A percentile compares a stretch with the other conserved stretches of the same genome.
Conservation (phyloP, 768 basidiomycete genomes). For the Tricholoma hemisulphureum region DNA sequence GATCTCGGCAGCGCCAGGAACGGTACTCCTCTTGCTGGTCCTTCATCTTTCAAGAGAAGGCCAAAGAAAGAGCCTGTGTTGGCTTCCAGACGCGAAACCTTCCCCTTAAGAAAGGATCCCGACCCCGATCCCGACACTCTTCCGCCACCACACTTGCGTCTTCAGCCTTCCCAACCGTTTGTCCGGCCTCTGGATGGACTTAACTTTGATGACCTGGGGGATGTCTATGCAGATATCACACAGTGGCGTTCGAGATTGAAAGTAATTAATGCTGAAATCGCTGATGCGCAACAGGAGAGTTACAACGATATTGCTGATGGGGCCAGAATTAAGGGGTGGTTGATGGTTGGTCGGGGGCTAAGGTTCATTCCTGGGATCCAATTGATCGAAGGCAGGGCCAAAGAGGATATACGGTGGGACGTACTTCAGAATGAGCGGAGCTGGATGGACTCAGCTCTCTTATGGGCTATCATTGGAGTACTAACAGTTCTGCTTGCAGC, state of each 20-base stretch:
- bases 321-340: constrained; percentile 68
- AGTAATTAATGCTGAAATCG: constrained; percentile 69
- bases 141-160: constrained; percentile 63
- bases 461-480: constrained; percentile 57
- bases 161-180: constrained; percentile 68
- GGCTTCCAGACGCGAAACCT: constrained; percentile 54
- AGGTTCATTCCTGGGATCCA: constrained; percentile 60
- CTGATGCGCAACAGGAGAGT: constrained; percentile 60
- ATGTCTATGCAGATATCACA: constrained; percentile 68
- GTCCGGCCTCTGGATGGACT: constrained; percentile 74
- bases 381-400: constrained; percentile 75
- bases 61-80: constrained; percentile 35
- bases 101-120: constrained; percentile 49
- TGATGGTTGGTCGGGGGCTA: constrained; percentile 71
- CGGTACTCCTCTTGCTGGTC: constrained; percentile 35
- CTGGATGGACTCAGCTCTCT: constrained; percentile 42
- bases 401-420: constrained; percentile 82
- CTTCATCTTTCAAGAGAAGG: constrained; percentile 37
- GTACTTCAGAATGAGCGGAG: constrained; percentile 63
- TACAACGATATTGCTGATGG: constrained; percentile 77
- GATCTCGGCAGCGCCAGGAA: constrained; percentile 38
- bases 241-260: constrained; percentile 70
- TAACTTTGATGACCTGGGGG: constrained; percentile 61
- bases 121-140: constrained; percentile 36
- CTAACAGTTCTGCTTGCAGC: constrained; percentile 52